A percentile compares a stretch with the other conserved stretches of the same genome.
Evolutionary conservation across 2,329 filamentous ascomycete genomes (phyloP).

Genomic region (Aspergillus floridensis): DNA sequence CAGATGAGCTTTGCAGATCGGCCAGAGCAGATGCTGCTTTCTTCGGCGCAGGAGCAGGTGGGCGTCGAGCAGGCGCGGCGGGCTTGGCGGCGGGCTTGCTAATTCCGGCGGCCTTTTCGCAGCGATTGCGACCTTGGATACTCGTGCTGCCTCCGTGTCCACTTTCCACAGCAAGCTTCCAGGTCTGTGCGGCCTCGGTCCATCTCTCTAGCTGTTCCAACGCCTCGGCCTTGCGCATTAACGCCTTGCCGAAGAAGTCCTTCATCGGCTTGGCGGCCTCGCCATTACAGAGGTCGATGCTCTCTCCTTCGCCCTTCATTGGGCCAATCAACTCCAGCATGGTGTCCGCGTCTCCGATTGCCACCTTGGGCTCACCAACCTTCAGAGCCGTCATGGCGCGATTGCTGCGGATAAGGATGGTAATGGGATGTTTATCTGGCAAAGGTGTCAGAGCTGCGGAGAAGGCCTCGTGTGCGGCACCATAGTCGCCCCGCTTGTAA

Average conservation of each 20-base stretch:
- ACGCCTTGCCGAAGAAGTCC: slow-evolving; percentile 87
- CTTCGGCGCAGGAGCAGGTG: slow-evolving; percentile 44
- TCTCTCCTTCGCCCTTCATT: slow-evolving; percentile 74
- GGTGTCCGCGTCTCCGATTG: slow-evolving; percentile 78
- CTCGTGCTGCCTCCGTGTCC: slow-evolving; percentile 83
- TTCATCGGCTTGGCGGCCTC: slow-evolving; percentile 78
- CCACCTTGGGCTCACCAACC: slow-evolving; percentile 84
- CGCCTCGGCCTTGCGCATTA: slow-evolving; percentile 92
- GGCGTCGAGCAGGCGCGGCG: slow-evolving; percentile 46
- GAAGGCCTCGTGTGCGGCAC: slow-evolving; percentile 79
- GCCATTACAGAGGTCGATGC: slow-evolving; percentile 65
- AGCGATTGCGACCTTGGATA: slow-evolving; percentile 80
- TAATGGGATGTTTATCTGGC: slow-evolving; percentile 75
- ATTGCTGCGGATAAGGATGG: slow-evolving; percentile 87
- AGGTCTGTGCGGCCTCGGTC: slow-evolving; percentile 75
- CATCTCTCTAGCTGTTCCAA: slow-evolving; percentile 95
- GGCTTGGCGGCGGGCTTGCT: slow-evolving; percentile 49
- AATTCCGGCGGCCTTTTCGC: slow-evolving; percentile 81
- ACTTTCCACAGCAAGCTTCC: slow-evolving; percentile 78
- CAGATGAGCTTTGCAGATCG: slow-evolving; percentile 37
- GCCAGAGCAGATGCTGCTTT: slow-evolving; percentile 32
- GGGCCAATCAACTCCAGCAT: slow-evolving; percentile 78
- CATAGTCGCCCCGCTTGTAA: slow-evolving; percentile 93
- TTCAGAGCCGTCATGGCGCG: slow-evolving; percentile 87
- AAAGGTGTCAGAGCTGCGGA: slow-evolving; percentile 71